These are phyloP conservation scores for Xylariaceae sp. DNA, from an alignment of 2,329 filamentous ascomycete genomes.

Conservation along the genomic window DNA sequence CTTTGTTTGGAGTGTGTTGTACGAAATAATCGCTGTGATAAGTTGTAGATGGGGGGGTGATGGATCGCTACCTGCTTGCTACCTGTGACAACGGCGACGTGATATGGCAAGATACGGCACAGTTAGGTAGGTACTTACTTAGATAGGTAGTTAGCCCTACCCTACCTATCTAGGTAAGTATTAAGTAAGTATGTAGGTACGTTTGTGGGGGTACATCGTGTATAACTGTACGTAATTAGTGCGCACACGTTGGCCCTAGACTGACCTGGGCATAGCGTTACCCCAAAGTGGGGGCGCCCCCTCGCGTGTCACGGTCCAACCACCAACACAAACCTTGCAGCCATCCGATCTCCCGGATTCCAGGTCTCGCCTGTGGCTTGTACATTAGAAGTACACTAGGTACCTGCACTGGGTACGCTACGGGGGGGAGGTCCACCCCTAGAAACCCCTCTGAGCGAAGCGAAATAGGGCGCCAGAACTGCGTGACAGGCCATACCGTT, in stretches of 20 bases:
- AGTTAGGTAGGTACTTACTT: background rate
- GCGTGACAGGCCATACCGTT: background rate
- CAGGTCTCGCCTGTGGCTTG: background rate
- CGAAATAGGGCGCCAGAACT: background rate
- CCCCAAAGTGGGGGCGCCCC: background rate
- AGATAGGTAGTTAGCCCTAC: too few relatives aligned
- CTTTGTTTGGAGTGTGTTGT: too few relatives aligned
- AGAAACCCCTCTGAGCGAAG: background rate
- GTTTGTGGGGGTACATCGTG: background rate
- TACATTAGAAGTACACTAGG: background rate
- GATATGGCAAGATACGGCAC: background rate
- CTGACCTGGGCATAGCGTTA: background rate
- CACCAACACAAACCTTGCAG: background rate
- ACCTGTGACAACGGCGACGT: too few relatives aligned
- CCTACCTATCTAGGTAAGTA: too few relatives aligned
- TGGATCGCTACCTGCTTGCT: too few relatives aligned
- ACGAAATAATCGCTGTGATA: too few relatives aligned
- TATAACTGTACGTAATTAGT: background rate
- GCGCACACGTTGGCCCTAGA: background rate
- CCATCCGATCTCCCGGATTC: slow-evolving; percentile 2
- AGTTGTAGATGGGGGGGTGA: too few relatives aligned
- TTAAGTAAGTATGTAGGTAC: background rate
- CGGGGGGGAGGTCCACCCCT: background rate
- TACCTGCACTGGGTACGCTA: background rate
- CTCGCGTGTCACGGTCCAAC: background rate